Conservation (phyloP, 1,139 yeast genomes). For the Pichia sp. region DNA sequence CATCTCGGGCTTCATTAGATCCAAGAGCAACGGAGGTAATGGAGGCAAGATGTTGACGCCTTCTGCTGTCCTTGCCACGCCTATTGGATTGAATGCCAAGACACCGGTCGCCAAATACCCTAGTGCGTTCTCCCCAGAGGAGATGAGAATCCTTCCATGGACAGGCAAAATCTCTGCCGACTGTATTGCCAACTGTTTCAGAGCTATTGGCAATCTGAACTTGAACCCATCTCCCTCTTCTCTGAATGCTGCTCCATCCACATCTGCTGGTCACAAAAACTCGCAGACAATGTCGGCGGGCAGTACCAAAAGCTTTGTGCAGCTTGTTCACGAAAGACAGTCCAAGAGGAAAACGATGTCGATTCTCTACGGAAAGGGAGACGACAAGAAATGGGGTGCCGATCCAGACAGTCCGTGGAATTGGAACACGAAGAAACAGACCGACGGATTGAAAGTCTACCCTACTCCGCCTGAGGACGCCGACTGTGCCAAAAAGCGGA, state of each 20-base stretch:
- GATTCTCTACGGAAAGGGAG: background rate
- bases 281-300: constrained; percentile 6
- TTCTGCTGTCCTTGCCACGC: constrained; percentile 38
- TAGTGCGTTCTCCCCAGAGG: constrained; percentile 14
- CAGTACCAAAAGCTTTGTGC: constrained; percentile 4
- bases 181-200: constrained; percentile 45
- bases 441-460: constrained; percentile 15
- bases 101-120: constrained; percentile 29
- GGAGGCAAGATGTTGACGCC: constrained; percentile 29
- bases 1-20: constrained; percentile 8
- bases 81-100: constrained; percentile 34
- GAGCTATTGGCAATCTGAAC: constrained; percentile 16
- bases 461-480: constrained; percentile 33
- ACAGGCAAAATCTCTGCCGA: constrained; percentile 43
- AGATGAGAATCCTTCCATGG: constrained; percentile 35
- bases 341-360: constrained; percentile 6
- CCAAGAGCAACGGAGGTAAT: constrained; percentile 10
- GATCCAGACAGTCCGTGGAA: constrained; percentile 12
- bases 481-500: background rate
- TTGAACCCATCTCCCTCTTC: constrained; percentile 8
- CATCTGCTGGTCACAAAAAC: background rate
- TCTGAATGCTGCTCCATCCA: background rate
- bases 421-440: background rate
- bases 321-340: constrained; percentile 9
- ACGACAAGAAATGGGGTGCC: constrained; percentile 2